Percentiles rank a stretch among this genome's conserved stretches.
phyloP scores from a whole-genome alignment of 2,329 filamentous ascomycete genomes.

The Cylindrodendrum hubeiense region DNA sequence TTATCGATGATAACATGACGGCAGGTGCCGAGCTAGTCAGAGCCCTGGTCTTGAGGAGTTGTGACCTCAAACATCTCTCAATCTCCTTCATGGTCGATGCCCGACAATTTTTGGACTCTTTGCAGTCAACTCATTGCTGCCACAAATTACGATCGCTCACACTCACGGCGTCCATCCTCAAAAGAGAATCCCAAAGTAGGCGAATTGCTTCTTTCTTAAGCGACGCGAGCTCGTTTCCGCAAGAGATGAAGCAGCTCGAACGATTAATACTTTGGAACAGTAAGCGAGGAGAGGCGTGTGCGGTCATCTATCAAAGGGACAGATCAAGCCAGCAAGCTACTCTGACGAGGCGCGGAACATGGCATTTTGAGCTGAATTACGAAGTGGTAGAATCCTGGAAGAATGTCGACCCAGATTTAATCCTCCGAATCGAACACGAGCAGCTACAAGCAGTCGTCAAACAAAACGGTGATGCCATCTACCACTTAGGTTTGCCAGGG shows the following conservation, averaged over 20 bases:
- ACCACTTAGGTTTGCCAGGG: slow-evolving; percentile 22
- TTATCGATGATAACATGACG: slow-evolving; percentile 12
- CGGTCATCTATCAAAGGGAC: slow-evolving; percentile 16
- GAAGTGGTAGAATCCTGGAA: neutral
- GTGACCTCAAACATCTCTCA: slow-evolving; percentile 21
- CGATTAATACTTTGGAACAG: slow-evolving; percentile 18
- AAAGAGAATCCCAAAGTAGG: slow-evolving; percentile 1
- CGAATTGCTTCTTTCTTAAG: neutral
- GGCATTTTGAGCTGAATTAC: slow-evolving; percentile 15
- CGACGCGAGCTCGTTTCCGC: neutral
- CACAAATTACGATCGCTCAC: slow-evolving; percentile 9
- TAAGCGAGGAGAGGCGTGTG: slow-evolving; percentile 15
- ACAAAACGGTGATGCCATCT: slow-evolving; percentile 22
- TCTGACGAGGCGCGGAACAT: slow-evolving; percentile 10
- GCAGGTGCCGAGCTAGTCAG: slow-evolving; percentile 5
- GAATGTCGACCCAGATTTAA: slow-evolving; percentile 13
- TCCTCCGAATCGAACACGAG: slow-evolving; percentile 16
- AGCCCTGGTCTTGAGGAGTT: slow-evolving; percentile 17
- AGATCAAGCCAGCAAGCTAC: neutral
- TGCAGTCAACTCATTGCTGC: slow-evolving; percentile 9
- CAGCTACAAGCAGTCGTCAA: slow-evolving; percentile 16
- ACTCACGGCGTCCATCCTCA: slow-evolving; percentile 17
- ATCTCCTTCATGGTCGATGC: slow-evolving; percentile 23
- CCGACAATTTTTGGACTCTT: slow-evolving; percentile 17
- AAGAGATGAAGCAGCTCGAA: slow-evolving; percentile 13